Evolutionary conservation across 1,139 yeast species (phyloP).

Genomic region (Ashbya aceris): DNA sequence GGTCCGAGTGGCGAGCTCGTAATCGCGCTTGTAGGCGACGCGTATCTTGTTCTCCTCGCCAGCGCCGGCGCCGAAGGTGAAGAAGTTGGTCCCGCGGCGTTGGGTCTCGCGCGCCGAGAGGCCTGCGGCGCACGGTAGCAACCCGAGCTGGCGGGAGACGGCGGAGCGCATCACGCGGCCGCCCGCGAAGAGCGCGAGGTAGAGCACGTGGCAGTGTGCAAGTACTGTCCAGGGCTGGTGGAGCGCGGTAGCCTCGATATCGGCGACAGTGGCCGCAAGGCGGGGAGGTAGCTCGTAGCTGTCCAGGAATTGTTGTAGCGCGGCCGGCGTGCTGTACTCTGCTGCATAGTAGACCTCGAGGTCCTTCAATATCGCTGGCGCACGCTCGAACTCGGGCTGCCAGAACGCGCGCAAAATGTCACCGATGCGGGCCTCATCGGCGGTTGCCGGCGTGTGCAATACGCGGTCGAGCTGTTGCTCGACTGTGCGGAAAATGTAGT

Average conservation of each 20-base stretch:
- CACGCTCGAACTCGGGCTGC: conserved; percentile 65
- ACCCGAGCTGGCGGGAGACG: conserved; percentile 55
- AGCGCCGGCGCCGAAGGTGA: conserved; percentile 61
- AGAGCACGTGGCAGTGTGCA: conserved; percentile 84
- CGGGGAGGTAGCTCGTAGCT: conserved; percentile 36
- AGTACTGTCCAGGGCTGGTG: conserved; percentile 63
- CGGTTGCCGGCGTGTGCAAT: conserved; percentile 40
- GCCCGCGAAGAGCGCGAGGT: conserved; percentile 80
- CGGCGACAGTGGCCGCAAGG: conserved; percentile 54
- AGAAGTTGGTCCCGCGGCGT: conserved; percentile 55
- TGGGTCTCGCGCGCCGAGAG: conserved; percentile 53
- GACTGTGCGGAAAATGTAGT: conserved; percentile 62
- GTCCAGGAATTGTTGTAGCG: conserved; percentile 25
- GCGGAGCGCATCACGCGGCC: conserved; percentile 67
- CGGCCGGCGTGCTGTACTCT: conserved; percentile 43
- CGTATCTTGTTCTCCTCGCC: conserved; percentile 61
- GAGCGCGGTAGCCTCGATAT: conserved; percentile 43
- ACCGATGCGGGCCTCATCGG: conserved; percentile 33
- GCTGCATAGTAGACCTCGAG: conserved; percentile 57
- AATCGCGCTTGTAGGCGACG: conserved; percentile 59
- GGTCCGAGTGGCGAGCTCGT: conserved; percentile 66
- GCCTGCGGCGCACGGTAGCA: conserved; percentile 67
- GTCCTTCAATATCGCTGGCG: conserved; percentile 49
- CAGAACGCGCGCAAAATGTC: conserved; percentile 44
- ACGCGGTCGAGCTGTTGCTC: conserved; percentile 61